Evolutionary conservation across 345 rosid genomes (phyloP), one percentile per base, ranked within the genome.

Genomic region (Populus tremula): DNA sequence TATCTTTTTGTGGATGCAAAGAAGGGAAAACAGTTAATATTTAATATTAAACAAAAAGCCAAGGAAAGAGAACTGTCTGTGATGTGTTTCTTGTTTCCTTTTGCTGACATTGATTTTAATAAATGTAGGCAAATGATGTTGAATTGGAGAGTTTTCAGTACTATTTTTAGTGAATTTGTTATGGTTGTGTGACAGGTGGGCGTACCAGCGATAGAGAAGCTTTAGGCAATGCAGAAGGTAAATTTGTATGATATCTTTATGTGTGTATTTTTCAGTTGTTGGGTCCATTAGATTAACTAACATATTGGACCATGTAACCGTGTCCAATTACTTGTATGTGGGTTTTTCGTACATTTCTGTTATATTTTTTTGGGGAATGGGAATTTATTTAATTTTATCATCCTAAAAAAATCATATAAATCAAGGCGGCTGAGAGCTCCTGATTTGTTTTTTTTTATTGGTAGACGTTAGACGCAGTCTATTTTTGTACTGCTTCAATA

Each of bases 141-240:
- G 6, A 59, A n/a, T 25, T n/a, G 23, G 29, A 59, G 5, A 11
- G 45, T 31, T 76, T 6, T 38, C 17, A 23, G 9, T 66, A 20
- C 33, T 21, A 18, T 78, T 35, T 50, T 43, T 29, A 5, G 41
- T 85, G 63, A 69, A 47, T 36, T 68, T 36, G 27, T 10, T 36
- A 73, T 8, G 43, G 36, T 79, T 29, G 13, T 77, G 67, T 82
- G 70, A 1, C 88, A 88, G 93, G 90, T 71, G 62, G 79, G 72
- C 82, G 47, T 63, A 67, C 67, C 65, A 66, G 76, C 69, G 87
- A 81, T 69, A 85, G 83, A 65, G 86, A 82, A 75, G 89, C 86
- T 41, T 70, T 78, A 18, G 86, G 85, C 76, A 88, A 83, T 77
- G 23, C 71, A 63, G 90, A 85, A 85, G 95, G 95, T 91, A 76